A percentile compares a stretch with the other conserved stretches of the same genome.
Conservation (phyloP, 176 grass and related monocot genomes). For the Pharus latifolius region DNA sequence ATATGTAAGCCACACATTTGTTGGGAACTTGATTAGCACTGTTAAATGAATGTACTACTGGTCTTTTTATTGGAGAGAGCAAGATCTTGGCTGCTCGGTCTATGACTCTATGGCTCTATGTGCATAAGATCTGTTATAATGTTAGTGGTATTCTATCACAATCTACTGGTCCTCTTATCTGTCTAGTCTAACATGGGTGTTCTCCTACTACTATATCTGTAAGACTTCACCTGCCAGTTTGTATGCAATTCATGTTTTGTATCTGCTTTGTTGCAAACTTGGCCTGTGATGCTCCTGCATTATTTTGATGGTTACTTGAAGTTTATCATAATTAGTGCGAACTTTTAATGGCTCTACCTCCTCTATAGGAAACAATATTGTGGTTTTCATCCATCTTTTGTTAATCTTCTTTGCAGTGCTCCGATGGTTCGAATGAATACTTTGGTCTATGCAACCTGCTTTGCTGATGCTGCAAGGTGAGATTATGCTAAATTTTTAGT, state of each 20-base stretch:
- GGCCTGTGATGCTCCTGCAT: background rate
- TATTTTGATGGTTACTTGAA: background rate
- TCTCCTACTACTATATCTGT: too few relatives aligned
- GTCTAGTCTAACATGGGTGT: too few relatives aligned
- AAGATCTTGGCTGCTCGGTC: background rate
- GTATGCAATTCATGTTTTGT: too few relatives aligned
- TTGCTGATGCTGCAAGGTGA: conserved; percentile 88
- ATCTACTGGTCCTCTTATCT: background rate
- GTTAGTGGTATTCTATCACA: background rate
- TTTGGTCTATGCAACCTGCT: conserved; percentile 85
- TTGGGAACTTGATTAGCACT: background rate
- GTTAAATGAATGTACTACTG: too few relatives aligned
- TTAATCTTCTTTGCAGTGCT: conserved; percentile 42
- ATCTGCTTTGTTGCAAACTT: background rate
- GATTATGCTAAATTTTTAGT: conserved; percentile 3
- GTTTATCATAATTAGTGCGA: background rate
- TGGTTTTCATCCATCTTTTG: background rate
- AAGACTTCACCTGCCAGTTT: too few relatives aligned
- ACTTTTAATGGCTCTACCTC: background rate
- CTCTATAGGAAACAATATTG: conserved; percentile 7
- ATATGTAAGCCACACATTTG: background rate
- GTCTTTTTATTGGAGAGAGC: too few relatives aligned
- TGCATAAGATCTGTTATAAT: background rate
- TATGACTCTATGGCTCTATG: background rate
- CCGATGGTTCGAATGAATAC: conserved; percentile 75